Evolutionary conservation across 106 monocot genomes (phyloP), one percentile per base, ranked within the genome.

Genomic region (Dendrobium chrysotoxum): DNA sequence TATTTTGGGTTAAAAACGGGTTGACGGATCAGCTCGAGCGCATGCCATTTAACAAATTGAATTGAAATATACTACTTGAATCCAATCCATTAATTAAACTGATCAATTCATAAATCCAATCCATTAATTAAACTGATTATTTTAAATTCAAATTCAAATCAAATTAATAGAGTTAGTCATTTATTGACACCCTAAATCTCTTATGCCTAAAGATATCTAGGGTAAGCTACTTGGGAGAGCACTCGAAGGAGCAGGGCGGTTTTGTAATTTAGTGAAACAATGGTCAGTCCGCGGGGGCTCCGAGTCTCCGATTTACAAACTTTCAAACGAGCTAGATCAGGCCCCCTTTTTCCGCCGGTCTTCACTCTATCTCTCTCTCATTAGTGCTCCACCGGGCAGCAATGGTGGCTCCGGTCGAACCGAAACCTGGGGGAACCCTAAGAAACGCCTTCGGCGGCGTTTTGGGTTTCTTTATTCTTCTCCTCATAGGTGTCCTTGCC

Each of bases 401-500:
- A 83, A 87, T 88, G 92, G 90, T 81, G 86, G 79, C 82, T 6
- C 47, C 55, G 6, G 77, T 72, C 21, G 40, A 79, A 55, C 53
- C 75, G 54, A 86, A 80, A 67, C 28, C 72, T 42, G 81, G 38
- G 38, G 39, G 75, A 26, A 35, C 86, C 7, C 86, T 93, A n/a
- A 81, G 96, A 73, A 85, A 85, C 82, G 98, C 95, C 25, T 99
- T 93, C 79, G 98, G 92, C 5, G 84, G 86, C 79, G 89, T 93
- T 18, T 86, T 99, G 13, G 71, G 84, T 81, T 79, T 90, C 85
- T 91, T 98, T 85, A 94, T 89, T 77, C 94, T 98, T 28, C 82
- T 97, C 78, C 90, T 98, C 79, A 93, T 98, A 76, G 98, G 94
- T 55, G 78, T 92, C 71, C 84, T 95, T 55, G 95, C 95, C 82